Base-by-base conservation (phyloP, 371 early-diverging fungal species). In the Circinella umbellata region DNA sequence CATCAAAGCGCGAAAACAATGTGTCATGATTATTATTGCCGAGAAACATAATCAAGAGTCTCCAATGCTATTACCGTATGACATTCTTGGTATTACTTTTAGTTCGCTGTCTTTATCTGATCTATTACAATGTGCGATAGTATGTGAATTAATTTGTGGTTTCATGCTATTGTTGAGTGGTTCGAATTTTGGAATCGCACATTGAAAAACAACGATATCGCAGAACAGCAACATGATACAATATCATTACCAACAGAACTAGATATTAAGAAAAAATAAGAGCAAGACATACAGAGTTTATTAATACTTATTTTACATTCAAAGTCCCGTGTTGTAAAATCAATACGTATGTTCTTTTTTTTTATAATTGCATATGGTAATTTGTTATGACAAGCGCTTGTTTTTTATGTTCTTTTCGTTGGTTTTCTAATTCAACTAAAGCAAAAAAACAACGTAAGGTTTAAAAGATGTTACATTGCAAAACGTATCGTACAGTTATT, bases 101-200 rank as follows among this genome's bases (percentile, higher is more conserved):
- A 3, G 13, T 13, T 8, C 18, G 4, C 14, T 63, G 13, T 0
- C 47, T 4, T 5, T 6, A 3, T 18, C 42, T 4, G 46, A 46
- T 14, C 27, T 63, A 17, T 20, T 63, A 17, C 63, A 63, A 47
- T 47, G 47, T n/a, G 47, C 63, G 9, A 47, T 10, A 13, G 63
- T 63, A 15, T 63, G 63, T 34, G 47, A 63, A 15, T 18, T n/a
- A n/a, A n/a, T n/a, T n/a, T 47, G 17, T 63, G 63, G 63, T 20
- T 18, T 15, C 1, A 63, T 34, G 42, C 47, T 63, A 63, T 63
- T n/a, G 47, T 63, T 6, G 47, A 63, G 4, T 63, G 63, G 63
- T 47, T 27, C 63, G 48, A 20, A 15, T 63, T 63, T 34, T 63
- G 63, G 63, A 3, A 63, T 27, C 20, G 13, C 18, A 8, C 20